Evolutionary conservation across 352 stramenopile species (phyloP).

Genomic region (Phytophthora vignae): DNA sequence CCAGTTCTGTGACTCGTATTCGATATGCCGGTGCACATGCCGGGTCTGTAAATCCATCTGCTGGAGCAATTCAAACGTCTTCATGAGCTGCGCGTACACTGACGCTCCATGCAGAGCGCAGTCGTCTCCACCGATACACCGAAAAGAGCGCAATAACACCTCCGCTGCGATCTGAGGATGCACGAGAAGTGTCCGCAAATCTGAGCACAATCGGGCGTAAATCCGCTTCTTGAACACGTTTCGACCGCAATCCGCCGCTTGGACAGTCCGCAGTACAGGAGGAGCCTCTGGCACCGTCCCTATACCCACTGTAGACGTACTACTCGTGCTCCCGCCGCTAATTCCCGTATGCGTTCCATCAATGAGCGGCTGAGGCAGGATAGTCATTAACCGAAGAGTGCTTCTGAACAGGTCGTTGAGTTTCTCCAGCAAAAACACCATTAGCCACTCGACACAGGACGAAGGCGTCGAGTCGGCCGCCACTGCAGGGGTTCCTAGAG

Average conservation of each 20-base stretch:
- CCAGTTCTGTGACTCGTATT: constrained; percentile 88
- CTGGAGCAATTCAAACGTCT: constrained; percentile 71
- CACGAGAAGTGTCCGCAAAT: constrained; percentile 79
- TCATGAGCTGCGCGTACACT: constrained; percentile 65
- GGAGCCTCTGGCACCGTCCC: constrained; percentile 28
- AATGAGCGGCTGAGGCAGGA: constrained; percentile 39
- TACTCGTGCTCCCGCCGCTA: constrained; percentile 22
- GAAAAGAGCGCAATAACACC: constrained; percentile 69
- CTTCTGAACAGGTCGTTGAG: constrained; percentile 71
- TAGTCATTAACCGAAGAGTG: constrained; percentile 64
- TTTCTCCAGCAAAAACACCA: constrained; percentile 74
- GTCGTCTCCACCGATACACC: constrained; percentile 36
- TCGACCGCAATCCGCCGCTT: constrained; percentile 69
- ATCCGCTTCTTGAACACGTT: constrained; percentile 84
- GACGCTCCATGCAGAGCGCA: constrained; percentile 43
- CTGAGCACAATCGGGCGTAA: constrained; percentile 82
- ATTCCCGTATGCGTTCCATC: constrained; percentile 15
- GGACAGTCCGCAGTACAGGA: constrained; percentile 47
- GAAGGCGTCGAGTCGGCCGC: constrained; percentile 31
- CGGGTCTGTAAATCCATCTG: constrained; percentile 86
- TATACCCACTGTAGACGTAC: constrained; percentile 31
- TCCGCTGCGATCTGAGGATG: constrained; percentile 69
- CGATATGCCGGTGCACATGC: constrained; percentile 73
- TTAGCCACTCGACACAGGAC: constrained; percentile 69
- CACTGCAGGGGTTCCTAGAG: constrained; percentile 12